Percentiles rank a stretch among this genome's conserved stretches.
Evolutionary conservation across 164 flowering plant species (phyloP).

Genomic region (Chimonanthus salicifolius): DNA sequence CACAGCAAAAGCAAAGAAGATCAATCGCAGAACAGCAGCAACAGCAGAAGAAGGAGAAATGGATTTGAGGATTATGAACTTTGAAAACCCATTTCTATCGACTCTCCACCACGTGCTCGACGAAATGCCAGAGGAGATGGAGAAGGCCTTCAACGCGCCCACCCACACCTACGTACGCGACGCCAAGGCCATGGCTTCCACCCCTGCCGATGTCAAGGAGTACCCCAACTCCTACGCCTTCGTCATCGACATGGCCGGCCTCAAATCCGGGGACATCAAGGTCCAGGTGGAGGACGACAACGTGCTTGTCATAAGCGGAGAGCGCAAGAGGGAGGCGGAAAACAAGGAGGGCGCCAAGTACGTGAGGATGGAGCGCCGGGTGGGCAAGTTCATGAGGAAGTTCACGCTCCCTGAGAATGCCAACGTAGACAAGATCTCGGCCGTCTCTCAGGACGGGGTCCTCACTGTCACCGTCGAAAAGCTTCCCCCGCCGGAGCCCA

Average conservation of each 20-base stretch:
- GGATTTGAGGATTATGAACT: slow-evolving; percentile 2
- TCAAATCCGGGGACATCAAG: slow-evolving; percentile 39
- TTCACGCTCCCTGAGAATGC: slow-evolving; percentile 60
- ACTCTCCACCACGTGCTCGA: too few relatives aligned
- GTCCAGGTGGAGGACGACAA: slow-evolving; percentile 52
- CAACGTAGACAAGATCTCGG: slow-evolving; percentile 34
- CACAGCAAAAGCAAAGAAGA: background rate
- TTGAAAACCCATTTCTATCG: too few relatives aligned
- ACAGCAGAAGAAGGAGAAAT: background rate
- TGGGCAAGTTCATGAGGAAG: slow-evolving; percentile 60
- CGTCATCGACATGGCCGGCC: slow-evolving; percentile 58
- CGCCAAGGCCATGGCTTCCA: slow-evolving; percentile 62
- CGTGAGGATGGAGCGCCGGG: slow-evolving; percentile 54
- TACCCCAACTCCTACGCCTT: slow-evolving; percentile 37
- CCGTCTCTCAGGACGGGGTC: slow-evolving; percentile 53
- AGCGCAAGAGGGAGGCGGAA: slow-evolving; percentile 37
- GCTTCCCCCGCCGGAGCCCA: slow-evolving; percentile 64
- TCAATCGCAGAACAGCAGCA: background rate
- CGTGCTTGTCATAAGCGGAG: slow-evolving; percentile 39
- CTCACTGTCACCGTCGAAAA: slow-evolving; percentile 56
- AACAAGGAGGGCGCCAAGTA: slow-evolving; percentile 48
- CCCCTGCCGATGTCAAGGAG: slow-evolving; percentile 53
- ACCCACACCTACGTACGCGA: slow-evolving; percentile 24
- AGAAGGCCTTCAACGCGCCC: too few relatives aligned
- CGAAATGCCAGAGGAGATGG: too few relatives aligned